These are phyloP conservation scores for Parmales sp. DNA, from an alignment of 108 stramenopile genomes.

Conservation along the genomic window DNA sequence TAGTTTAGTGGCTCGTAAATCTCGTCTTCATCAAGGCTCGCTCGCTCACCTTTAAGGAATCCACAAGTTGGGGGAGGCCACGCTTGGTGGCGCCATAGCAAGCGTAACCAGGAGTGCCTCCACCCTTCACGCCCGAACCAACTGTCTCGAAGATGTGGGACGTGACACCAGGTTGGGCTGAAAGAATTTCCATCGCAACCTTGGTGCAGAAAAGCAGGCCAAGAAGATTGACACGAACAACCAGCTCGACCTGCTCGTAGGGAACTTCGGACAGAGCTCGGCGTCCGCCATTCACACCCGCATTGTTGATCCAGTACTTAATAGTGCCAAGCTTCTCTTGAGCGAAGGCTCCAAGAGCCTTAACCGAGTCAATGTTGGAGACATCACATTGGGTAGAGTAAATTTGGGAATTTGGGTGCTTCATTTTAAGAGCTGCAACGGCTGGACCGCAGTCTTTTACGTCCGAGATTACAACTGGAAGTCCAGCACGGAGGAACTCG, in stretches of 20 bases:
- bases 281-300: conserved; percentile 78
- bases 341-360: conserved; percentile 56
- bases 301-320: conserved; percentile 84
- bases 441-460: conserved; percentile 63
- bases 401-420: conserved; percentile 58
- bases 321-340: conserved; percentile 69
- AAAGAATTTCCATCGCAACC: conserved; percentile 76
- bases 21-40: too few species aligned
- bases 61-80: conserved; percentile 76
- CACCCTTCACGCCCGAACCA: conserved; percentile 78
- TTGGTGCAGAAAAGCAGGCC: conserved; percentile 74
- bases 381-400: conserved; percentile 79
- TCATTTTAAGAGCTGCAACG: conserved; percentile 45
- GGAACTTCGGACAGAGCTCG: conserved; percentile 64
- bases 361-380: conserved; percentile 46
- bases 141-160: conserved; percentile 86
- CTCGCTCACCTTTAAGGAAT: conserved; percentile 50
- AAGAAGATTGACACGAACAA: conserved; percentile 75
- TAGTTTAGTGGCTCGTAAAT: too few species aligned
- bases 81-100: conserved; percentile 84
- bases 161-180: conserved; percentile 42
- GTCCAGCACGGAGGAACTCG: conserved; percentile 78
- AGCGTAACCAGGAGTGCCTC: conserved; percentile 84
- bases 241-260: conserved; percentile 57
- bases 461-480: conserved; percentile 79